Base-by-base conservation (phyloP, 1,284 basidiomycete species). In the Cryptococcus sp. region DNA sequence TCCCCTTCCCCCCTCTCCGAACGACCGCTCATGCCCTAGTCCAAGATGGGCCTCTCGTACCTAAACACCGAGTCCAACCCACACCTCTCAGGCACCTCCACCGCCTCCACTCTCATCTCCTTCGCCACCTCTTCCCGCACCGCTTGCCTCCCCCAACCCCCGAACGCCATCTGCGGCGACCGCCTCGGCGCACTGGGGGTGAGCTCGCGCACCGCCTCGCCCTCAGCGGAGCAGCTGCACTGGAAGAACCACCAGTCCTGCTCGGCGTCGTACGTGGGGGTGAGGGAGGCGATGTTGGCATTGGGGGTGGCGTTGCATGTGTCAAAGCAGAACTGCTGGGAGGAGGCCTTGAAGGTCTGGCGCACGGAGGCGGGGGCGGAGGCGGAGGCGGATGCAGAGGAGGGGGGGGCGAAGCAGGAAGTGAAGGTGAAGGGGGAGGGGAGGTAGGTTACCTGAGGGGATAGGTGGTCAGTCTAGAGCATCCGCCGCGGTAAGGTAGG, bases 351-450 rank as follows among this genome's bases (percentile, higher is more conserved):
- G 46, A 46, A 46, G 33, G 46, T 23, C 1, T 11, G 24, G 33
- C 7, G 16, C 9, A 11, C 33, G 7, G 11, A 35, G 18, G 33
- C n/a, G 23, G 46, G n/a, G 33, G 23, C 12, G 23, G 23, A 28
- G 9, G 15, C 9, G 11, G 16, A 21, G 15, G 12, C 20, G 43
- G 44, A 46, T n/a, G n/a, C n/a, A n/a, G n/a, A n/a, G 28, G 28
- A 33, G 28, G 5, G 28, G 4, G 28, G 28, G 23, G 46, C 9
- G 46, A 13, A 8, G 18, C 46, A 46, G 24, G n/a, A n/a, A n/a
- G 46, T 28, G 52, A 53, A 53, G 21, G 46, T 44, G 37, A 53
- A 53, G 33, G 43, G 43, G 20, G 52, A 46, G 45, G 33, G 23
- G 43, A 53, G 52, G 36, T 46, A 53, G 21, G 43, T 46, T 16